phyloP scores from a whole-genome alignment of 2,329 filamentous ascomycete species.

The Westerdykella aurantiaca region DNA sequence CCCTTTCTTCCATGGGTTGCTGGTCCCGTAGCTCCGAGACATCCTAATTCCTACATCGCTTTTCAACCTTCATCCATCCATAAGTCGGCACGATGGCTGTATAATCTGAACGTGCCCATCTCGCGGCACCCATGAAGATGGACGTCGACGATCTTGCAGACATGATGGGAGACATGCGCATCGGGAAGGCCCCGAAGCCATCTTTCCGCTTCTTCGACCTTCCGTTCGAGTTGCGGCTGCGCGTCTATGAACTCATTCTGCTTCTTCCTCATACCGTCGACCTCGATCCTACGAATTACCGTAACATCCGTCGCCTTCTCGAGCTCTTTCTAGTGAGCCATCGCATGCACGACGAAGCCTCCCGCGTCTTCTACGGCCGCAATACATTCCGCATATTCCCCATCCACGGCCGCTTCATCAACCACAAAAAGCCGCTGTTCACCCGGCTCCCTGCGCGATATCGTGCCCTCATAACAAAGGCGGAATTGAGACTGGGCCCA shows the following conservation, averaged over 20 bases:
- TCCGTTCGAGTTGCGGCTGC: slow-evolving; percentile 49
- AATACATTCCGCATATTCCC: slow-evolving; percentile 52
- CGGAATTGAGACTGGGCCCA: slow-evolving; percentile 67
- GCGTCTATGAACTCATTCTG: slow-evolving; percentile 45
- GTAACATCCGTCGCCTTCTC: slow-evolving; percentile 53
- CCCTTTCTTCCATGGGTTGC: slow-evolving; percentile 24
- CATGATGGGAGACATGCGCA: slow-evolving; percentile 20
- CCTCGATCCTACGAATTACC: slow-evolving; percentile 61
- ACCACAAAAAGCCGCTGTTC: slow-evolving; percentile 66
- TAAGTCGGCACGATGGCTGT: slow-evolving; percentile 38
- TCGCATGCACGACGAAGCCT: slow-evolving; percentile 48
- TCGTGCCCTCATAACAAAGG: slow-evolving; percentile 54
- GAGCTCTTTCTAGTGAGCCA: slow-evolving; percentile 61
- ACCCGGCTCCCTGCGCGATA: slow-evolving; percentile 59
- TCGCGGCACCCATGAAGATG: slow-evolving; percentile 10
- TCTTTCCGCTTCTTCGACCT: slow-evolving; percentile 50
- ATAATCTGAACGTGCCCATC: slow-evolving; percentile 33
- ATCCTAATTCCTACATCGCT: slow-evolving; percentile 5
- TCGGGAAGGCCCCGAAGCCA: slow-evolving; percentile 5
- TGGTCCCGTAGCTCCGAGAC: slow-evolving; percentile 37
- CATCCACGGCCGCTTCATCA: slow-evolving; percentile 56
- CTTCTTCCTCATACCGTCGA: slow-evolving; percentile 55
- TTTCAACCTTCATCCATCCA: slow-evolving; percentile 3
- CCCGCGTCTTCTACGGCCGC: slow-evolving; percentile 46
- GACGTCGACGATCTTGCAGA: slow-evolving; percentile 23